Evolutionary conservation across 352 stramenopile genomes (phyloP), one percentile per base, ranked within the genome.

Genomic region (Phytophthora fragariaefolia): DNA sequence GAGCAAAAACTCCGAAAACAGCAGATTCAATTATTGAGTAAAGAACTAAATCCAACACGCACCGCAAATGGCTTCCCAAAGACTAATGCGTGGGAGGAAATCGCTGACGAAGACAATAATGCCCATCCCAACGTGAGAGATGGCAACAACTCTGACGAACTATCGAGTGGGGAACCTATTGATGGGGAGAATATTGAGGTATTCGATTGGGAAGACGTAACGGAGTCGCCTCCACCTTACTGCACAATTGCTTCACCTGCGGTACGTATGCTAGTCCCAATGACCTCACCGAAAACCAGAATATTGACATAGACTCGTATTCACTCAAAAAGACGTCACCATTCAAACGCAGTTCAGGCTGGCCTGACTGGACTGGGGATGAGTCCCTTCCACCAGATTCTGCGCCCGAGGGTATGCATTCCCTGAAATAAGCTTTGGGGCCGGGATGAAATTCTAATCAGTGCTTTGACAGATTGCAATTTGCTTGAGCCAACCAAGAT

Each of bases 1-100:
- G 82, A 88, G 28, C 49, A 85, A 28, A 64, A 69, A 3, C 60
- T 80, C 0, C 71, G 83, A 60, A 58, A 76, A 1, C 69, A 71
- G 8, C 73, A 76, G 2, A 50, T 49, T 17, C 58, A 69, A 50
- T 42, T 88, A 0, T 73, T 74, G 47, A 42, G 51, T 15, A 71
- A 62, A 26, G 48, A 73, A 24, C 47, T 42, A 10, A 59, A 74
- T 15, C 15, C 23, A 51, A n/a, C 15, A 12, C 58, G n/a, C 22
- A 55, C 20, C 20, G 40, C n/a, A 27, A 38, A 48, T 30, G 13
- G 6, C 22, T 24, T 12, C 28, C n/a, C 34, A 4, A 65, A 26
- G 9, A 24, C 17, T 2, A 66, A 57, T 7, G 4, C 50, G 65
- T 17, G 23, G 7, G 32, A 27, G 45, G 27, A 71, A 30, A 57